Percentiles rank a stretch among this genome's conserved stretches.
phyloP scores from a whole-genome alignment of 1,284 basidiomycete species.

The Apiotrichum mycotoxinovorans region DNA sequence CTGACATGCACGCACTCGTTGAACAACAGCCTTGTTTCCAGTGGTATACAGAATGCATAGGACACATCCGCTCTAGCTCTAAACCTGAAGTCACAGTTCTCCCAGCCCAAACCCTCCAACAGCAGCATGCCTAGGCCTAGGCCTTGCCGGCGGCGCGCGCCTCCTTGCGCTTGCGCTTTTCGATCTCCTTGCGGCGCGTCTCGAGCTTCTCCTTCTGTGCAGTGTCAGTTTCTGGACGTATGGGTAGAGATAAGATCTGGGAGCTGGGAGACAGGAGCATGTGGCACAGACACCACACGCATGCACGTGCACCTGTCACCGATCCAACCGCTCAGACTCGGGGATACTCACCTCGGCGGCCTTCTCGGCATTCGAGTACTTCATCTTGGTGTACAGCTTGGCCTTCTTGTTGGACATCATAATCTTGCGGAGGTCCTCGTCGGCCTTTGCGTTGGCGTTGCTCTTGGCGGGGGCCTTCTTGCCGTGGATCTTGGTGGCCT shows the following conservation, averaged over 20 bases:
- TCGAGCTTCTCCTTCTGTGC: slow-evolving; percentile 61
- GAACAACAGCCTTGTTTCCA: too few species aligned
- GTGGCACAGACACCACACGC: neutral
- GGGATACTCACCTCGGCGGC: slow-evolving; percentile 67
- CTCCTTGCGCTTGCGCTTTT: slow-evolving; percentile 59
- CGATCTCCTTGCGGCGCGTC: slow-evolving; percentile 59
- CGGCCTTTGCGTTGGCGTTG: slow-evolving; percentile 49
- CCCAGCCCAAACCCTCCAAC: neutral
- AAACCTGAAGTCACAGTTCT: neutral
- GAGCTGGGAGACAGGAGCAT: neutral
- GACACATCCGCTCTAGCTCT: neutral
- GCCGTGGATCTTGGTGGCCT: slow-evolving; percentile 58
- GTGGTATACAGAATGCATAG: slow-evolving; percentile 15
- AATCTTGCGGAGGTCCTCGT: slow-evolving; percentile 95
- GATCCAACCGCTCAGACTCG: too few species aligned
- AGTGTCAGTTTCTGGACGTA: neutral
- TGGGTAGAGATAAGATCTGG: neutral
- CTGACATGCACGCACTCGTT: too few species aligned
- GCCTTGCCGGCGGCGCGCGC: slow-evolving; percentile 17
- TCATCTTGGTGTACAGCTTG: slow-evolving; percentile 94
- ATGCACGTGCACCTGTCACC: neutral
- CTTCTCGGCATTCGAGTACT: slow-evolving; percentile 77
- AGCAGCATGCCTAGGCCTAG: neutral
- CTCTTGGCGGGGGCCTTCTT: slow-evolving; percentile 21
- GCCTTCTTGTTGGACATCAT: slow-evolving; percentile 96